Conservation (phyloP, 1,139 yeast species). For the Pichiaceae sp. region DNA sequence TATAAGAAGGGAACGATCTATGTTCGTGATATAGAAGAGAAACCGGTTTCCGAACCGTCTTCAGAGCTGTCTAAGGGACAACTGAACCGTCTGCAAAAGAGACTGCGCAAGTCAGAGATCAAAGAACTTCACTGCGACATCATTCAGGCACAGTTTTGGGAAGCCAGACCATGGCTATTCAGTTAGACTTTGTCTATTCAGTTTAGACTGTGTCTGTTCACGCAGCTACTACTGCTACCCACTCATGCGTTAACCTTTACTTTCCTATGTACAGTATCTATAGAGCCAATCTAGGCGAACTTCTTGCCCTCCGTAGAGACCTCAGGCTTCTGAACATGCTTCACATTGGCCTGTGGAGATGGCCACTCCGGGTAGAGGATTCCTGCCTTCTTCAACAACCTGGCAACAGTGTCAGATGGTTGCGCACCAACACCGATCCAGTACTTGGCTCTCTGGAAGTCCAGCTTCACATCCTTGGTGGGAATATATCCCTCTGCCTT, state of each 20-base stretch:
- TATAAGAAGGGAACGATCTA: conserved; percentile 80
- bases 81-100: conserved; percentile 39
- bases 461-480: conserved; percentile 71
- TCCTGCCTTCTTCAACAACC: conserved; percentile 72
- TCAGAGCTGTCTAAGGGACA: conserved; percentile 34
- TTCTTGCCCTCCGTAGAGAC: conserved; percentile 15
- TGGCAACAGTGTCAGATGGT: conserved; percentile 76
- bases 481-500: conserved; percentile 47
- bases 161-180: conserved; percentile 28
- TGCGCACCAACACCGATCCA: conserved; percentile 99
- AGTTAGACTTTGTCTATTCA: conserved; percentile 6
- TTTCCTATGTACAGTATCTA: neutral
- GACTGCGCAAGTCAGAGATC: conserved; percentile 40
- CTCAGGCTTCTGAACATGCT: conserved; percentile 13
- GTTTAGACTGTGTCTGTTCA: neutral
- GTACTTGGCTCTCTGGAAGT: conserved; percentile 86
- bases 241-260: neutral
- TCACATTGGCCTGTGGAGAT: conserved; percentile 24
- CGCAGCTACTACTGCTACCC: neutral
- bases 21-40: conserved; percentile 39
- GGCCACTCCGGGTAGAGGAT: conserved; percentile 73
- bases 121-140: conserved; percentile 45
- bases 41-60: neutral
- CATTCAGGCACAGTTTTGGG: conserved; percentile 54
- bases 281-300: conserved; percentile 12